Conservation (phyloP, 495 filamentous ascomycete genomes). For the Neurospora sublineolata region DNA sequence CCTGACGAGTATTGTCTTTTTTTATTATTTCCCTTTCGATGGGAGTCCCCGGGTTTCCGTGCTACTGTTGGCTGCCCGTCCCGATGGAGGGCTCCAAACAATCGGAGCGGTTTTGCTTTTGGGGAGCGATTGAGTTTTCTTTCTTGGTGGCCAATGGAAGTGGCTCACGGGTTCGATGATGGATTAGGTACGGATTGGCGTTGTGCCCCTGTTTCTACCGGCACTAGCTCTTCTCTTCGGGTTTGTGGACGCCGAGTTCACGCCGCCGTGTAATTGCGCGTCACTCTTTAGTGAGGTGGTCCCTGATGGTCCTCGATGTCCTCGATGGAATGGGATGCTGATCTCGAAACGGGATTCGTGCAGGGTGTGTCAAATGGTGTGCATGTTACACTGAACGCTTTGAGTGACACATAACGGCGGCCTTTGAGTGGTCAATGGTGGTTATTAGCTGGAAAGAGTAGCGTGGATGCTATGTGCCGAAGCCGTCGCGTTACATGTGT, state of each 20-base stretch:
- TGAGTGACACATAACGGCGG: constrained; percentile 11
- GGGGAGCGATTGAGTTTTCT: not conserved
- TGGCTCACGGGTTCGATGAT: not conserved
- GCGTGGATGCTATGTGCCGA: not conserved
- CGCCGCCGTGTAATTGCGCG: not conserved
- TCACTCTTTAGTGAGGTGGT: not conserved
- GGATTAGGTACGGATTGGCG: not conserved
- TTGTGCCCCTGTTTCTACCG: not conserved
- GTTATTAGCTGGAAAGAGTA: not conserved
- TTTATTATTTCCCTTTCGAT: not conserved
- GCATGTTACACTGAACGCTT: constrained; percentile 1
- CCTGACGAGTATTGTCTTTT: not conserved
- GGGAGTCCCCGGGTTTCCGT: not conserved
- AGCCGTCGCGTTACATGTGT: not conserved
- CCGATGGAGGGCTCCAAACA: not conserved
- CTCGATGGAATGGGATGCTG: not conserved
- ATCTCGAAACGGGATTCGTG: not conserved
- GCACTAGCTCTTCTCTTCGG: not conserved
- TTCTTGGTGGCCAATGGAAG: not conserved
- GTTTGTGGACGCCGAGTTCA: not conserved
- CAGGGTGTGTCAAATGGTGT: not conserved
- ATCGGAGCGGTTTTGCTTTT: not conserved
- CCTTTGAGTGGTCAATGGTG: constrained; percentile 15
- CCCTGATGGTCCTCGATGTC: not conserved
- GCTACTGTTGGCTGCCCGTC: not conserved